Base-by-base conservation (phyloP, 352 stramenopile species). In the Thraustotheca clavata region DNA sequence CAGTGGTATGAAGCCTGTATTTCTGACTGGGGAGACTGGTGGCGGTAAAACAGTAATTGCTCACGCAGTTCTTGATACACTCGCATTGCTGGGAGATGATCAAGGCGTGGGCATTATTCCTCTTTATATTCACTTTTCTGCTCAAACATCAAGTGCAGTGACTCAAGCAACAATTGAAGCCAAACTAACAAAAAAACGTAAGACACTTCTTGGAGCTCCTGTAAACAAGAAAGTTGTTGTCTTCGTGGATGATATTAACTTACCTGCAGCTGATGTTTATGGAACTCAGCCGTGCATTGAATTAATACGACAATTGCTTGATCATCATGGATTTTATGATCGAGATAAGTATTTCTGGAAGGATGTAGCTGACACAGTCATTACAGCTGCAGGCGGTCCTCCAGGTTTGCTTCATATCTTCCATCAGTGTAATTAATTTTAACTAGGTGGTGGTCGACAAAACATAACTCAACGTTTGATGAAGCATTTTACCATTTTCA, bases 191-290 rank as follows among this genome's bases (percentile, higher is more conserved):
- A 94, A 94, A 70, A 98, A 98, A 68, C 73, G 91, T 14, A 97
- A 96, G 67, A 97, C 89, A 1, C 61, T 96, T 20, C 76, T 98
- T 0, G 91, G 91, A 34, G 79, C 92, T 3, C 89, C 91, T 0
- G 73, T 79, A 3, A 79, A 83, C 50, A 83, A 78, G 11, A 78
- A 79, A 18, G 62, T 87, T 27, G 77, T 95, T 2, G 75, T 96
- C 11, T 90, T 95, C 48, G 77, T 97, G 22, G 91, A 98, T 67
- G 91, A 97, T 67, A 63, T 98, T 20, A 97, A 97, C 65, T 91
- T 98, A 73, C 88, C 91, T 0, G 80, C 65, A 8, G 66, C 71
- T 1, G 91, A 97, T 46, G 73, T 72, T 7, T 78, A 86, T 47
- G 81, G 85, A 0, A 83, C 79, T 0, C 85, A 94, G 31, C 86